Evolutionary conservation across 768 basidiomycete species (phyloP).

Genomic region (Collybiopsis luxurians): DNA sequence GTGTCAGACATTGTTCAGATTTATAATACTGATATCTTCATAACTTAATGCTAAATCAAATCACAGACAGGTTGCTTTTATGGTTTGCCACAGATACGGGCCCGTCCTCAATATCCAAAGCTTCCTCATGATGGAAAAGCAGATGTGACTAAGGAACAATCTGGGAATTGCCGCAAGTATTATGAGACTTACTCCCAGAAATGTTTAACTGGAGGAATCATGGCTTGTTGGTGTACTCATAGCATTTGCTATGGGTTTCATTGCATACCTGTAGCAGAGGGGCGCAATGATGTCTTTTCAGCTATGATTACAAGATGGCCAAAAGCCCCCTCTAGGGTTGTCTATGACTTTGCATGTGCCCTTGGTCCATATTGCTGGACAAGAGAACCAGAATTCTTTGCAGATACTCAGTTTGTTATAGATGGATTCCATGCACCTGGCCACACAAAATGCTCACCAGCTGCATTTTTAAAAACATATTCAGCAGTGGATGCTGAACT

Average conservation of each 20-base stretch:
- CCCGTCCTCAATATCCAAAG: constrained; percentile 23
- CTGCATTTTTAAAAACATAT: background rate
- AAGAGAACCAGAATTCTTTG: constrained; percentile 16
- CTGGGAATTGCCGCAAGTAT: constrained; percentile 14
- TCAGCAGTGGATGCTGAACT: background rate
- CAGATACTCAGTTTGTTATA: constrained; percentile 16
- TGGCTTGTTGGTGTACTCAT: constrained; percentile 11
- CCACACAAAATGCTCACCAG: background rate
- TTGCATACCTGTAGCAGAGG: constrained; percentile 20
- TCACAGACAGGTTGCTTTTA: constrained; percentile 29
- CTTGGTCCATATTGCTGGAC: constrained; percentile 17
- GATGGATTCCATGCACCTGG: constrained; percentile 18
- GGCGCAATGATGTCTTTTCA: constrained; percentile 24
- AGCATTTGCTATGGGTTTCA: constrained; percentile 18
- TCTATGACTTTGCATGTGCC: constrained; percentile 32
- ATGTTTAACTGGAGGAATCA: constrained; percentile 5
- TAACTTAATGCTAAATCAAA: too few species aligned
- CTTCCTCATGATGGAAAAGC: constrained; percentile 19
- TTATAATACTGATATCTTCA: background rate
- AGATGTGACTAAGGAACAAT: constrained; percentile 11
- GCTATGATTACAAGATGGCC: constrained; percentile 25
- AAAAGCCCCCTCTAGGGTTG: constrained; percentile 22
- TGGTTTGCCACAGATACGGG: constrained; percentile 25
- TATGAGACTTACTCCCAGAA: constrained; percentile 12
- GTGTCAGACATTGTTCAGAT: background rate